phyloP scores from a whole-genome alignment of 495 filamentous ascomycete genomes.

The Penicillium canescens region DNA sequence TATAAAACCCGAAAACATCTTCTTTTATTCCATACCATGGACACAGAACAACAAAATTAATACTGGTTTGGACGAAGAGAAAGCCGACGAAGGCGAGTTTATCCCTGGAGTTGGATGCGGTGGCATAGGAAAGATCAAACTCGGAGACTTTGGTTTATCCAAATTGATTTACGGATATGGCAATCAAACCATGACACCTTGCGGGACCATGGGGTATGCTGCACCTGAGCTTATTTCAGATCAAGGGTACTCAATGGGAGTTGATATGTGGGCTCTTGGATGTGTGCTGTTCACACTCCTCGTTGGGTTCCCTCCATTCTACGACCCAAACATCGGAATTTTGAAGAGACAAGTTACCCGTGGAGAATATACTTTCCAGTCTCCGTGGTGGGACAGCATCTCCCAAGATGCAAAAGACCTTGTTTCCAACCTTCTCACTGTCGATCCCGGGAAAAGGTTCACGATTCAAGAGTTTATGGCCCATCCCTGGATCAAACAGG shows the following conservation, averaged over 20 bases:
- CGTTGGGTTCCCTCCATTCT: constrained; percentile 90
- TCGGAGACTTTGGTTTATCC: constrained; percentile 88
- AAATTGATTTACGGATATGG: constrained; percentile 96
- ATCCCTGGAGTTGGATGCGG: constrained; percentile 72
- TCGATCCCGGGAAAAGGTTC: constrained; percentile 87
- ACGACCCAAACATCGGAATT: constrained; percentile 87
- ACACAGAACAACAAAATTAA: constrained; percentile 71
- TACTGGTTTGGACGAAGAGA: constrained; percentile 79
- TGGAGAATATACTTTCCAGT: constrained; percentile 87
- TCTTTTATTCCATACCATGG: constrained; percentile 78
- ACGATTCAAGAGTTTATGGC: constrained; percentile 82
- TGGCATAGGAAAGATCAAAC: constrained; percentile 86
- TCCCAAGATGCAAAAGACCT: constrained; percentile 84
- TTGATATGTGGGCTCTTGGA: constrained; percentile 94
- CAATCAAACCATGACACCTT: constrained; percentile 87
- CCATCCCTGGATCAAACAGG: constrained; percentile 63
- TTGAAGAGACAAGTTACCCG: constrained; percentile 87
- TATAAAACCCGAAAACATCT: constrained; percentile 89
- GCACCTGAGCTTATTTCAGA: constrained; percentile 93
- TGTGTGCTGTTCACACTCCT: constrained; percentile 89
- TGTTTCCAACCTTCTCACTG: constrained; percentile 59
- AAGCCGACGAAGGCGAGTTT: constrained; percentile 87
- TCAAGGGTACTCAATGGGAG: constrained; percentile 88
- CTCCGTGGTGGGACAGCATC: constrained; percentile 93
- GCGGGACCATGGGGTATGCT: constrained; percentile 92